Percentiles rank a stretch among this genome's conserved stretches.
phyloP scores from a whole-genome alignment of 2,329 filamentous ascomycete species.

The Nemania sp. region DNA sequence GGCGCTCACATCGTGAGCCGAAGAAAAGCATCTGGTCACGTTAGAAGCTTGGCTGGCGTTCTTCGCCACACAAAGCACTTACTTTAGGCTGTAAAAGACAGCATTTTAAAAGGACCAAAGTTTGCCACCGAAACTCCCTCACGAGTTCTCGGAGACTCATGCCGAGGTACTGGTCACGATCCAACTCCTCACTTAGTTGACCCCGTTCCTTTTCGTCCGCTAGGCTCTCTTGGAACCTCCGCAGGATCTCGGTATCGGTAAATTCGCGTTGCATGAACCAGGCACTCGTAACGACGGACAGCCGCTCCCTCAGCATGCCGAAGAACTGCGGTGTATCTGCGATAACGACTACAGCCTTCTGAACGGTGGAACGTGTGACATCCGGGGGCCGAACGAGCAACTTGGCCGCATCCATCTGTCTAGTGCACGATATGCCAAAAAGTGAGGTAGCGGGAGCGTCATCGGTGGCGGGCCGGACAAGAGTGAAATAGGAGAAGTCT shows the following conservation, averaged over 20 bases:
- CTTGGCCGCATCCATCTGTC: slow-evolving; percentile 84
- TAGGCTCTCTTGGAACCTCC: slow-evolving; percentile 91
- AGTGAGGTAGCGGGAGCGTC: slow-evolving; percentile 77
- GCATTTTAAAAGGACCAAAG: slow-evolving; percentile 92
- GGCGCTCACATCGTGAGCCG: slow-evolving; percentile 90
- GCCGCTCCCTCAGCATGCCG: slow-evolving; percentile 87
- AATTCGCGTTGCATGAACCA: slow-evolving; percentile 98
- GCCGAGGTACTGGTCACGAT: slow-evolving; percentile 89
- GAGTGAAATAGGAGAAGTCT: slow-evolving; percentile 98
- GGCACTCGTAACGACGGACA: slow-evolving; percentile 90
- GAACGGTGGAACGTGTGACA: slow-evolving; percentile 96
- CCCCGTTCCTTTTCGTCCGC: slow-evolving; percentile 72
- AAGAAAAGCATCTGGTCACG: slow-evolving; percentile 91
- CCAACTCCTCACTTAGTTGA: slow-evolving; percentile 72
- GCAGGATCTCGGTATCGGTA: slow-evolving; percentile 87
- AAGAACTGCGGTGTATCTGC: slow-evolving; percentile 91
- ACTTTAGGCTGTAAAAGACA: slow-evolving; percentile 95
- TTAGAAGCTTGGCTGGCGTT: slow-evolving; percentile 8
- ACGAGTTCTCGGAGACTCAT: slow-evolving; percentile 90
- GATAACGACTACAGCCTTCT: slow-evolving; percentile 97
- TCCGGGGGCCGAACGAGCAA: slow-evolving; percentile 84
- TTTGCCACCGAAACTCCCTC: slow-evolving; percentile 94
- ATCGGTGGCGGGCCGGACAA: slow-evolving; percentile 72
- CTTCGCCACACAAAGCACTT: slow-evolving; percentile 28
- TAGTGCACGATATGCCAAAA: slow-evolving; percentile 95